Evolutionary conservation across 306 rosid species (phyloP), one percentile per base, ranked within the genome.

Genomic region (Glycine soja): DNA sequence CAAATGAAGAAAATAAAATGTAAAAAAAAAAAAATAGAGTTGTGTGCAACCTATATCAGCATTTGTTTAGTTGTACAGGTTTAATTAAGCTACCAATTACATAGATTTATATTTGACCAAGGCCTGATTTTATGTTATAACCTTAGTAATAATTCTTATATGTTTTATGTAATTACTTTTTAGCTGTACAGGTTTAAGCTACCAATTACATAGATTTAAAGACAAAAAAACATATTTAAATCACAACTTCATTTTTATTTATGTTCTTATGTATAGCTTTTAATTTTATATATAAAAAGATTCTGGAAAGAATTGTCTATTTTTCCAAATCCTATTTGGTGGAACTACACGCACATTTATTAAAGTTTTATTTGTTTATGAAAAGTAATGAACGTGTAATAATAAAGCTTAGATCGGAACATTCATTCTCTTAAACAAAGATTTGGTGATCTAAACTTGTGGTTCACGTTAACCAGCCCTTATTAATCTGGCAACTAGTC

Each of bases 381-480:
- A 54, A 54, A 54, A 54, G 42, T 73, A 73, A 15, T 8, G 66
- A 54, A 53, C 7, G 38, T 52, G 38, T 34, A 51, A 52, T 38
- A 38, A 72, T 52, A 72, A 52, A 34, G 47, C 51, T n/a, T 53
- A 38, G 47, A 38, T n/a, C 9, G 32, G 34, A 75, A 50, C 53
- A 64, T 64, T 65, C 43, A 64, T 15, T 63, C 18, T 18, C 62
- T 63, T 76, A 62, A 38, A 19, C 74, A 42, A 67, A 78, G 56
- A 67, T 32, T 18, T 3, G 10, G 8, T 24, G 57, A 18, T 36
- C 40, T 64, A 67, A 66, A 78, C 57, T 16, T 42, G 68, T 67
- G 66, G 75, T 67, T 54, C 58, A 30, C 36, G 24, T 68, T 14
- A 68, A 13, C 14, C 24, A 67, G 43, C 36, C 58, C 6, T 42